phyloP scores from a whole-genome alignment of 129 eudicot species.

The Helichrysum umbraculigerum region DNA sequence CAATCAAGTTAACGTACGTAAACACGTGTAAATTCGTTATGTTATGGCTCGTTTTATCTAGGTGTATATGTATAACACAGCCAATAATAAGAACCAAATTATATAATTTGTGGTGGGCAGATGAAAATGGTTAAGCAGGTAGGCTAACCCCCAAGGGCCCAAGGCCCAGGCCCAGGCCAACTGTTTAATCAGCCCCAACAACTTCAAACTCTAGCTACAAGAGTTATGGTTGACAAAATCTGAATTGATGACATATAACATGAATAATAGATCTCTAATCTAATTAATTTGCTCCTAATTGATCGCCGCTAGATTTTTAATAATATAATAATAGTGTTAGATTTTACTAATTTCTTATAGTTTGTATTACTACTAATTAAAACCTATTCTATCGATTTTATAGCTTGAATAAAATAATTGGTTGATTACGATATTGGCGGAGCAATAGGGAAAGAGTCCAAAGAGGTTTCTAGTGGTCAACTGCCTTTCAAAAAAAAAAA shows the following conservation, averaged over 20 bases:
- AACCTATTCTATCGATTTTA: too few relatives aligned
- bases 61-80: too few relatives aligned
- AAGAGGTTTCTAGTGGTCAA: too few relatives aligned
- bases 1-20: neutral
- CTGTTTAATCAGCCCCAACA: conserved; percentile 31
- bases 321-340: too few relatives aligned
- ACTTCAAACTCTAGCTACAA: conserved; percentile 1
- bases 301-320: too few relatives aligned
- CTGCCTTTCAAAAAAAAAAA: too few relatives aligned
- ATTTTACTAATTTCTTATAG: too few relatives aligned
- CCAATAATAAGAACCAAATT: neutral
- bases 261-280: too few relatives aligned
- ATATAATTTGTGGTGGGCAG: conserved; percentile 8
- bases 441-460: neutral
- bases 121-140: conserved; percentile 30
- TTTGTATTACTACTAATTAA: too few relatives aligned
- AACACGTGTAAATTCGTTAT: neutral
- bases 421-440: neutral
- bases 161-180: neutral
- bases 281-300: too few relatives aligned
- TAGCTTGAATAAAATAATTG: neutral
- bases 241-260: too few relatives aligned
- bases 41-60: neutral
- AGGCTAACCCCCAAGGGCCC: conserved; percentile 15
- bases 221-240: neutral